Evolutionary conservation across 2,329 filamentous ascomycete species (phyloP).

Genomic region (Diaporthe citri): DNA sequence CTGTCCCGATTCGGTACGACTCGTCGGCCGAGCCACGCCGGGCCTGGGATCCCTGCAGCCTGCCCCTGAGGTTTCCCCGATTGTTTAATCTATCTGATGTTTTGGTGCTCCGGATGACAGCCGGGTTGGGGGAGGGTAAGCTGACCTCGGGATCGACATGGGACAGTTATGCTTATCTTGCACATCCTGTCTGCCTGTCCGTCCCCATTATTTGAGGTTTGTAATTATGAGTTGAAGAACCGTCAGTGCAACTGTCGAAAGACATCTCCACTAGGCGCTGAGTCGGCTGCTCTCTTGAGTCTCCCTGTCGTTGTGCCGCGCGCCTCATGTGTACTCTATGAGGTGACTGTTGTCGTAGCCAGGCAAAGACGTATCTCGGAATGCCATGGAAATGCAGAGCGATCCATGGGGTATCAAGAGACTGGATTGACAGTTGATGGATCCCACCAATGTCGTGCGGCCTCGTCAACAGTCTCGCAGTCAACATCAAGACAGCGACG

Average conservation of each 20-base stretch:
- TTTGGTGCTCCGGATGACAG: constrained; percentile 25
- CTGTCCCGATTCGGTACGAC: constrained; percentile 21
- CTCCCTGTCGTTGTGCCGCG: not conserved
- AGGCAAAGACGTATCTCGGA: not conserved
- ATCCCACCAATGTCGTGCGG: not conserved
- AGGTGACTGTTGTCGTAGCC: not conserved
- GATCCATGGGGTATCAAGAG: not conserved
- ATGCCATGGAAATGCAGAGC: not conserved
- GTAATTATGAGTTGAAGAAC: not conserved
- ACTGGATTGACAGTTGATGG: not conserved
- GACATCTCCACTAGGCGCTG: not conserved
- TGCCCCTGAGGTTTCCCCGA: not conserved
- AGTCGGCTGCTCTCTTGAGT: not conserved
- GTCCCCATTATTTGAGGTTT: not conserved
- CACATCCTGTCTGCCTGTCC: not conserved
- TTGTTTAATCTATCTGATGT: constrained; percentile 33
- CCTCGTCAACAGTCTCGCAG: not conserved
- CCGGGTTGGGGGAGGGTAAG: constrained; percentile 6
- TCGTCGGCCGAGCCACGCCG: constrained; percentile 3
- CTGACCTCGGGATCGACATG: constrained; percentile 28
- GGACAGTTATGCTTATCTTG: constrained; percentile 26
- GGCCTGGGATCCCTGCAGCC: not conserved
- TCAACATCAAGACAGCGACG: not conserved
- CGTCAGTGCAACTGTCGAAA: not conserved
- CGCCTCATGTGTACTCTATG: not conserved